Conservation (phyloP, 2,329 filamentous ascomycete genomes). For the Pyricularia sp. region DNA sequence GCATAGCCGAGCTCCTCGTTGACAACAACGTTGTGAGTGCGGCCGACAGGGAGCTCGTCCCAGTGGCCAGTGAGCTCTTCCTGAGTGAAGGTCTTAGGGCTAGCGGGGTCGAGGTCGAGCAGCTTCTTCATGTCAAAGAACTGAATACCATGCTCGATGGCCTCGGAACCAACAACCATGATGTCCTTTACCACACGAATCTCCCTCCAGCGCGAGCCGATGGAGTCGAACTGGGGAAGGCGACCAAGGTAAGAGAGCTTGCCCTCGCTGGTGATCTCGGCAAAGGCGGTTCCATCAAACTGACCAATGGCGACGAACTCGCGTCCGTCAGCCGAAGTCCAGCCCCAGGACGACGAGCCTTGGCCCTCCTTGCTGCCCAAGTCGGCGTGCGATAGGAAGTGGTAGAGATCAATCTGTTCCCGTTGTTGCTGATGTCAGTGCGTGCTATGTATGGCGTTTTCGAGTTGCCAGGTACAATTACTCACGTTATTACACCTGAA, state of each 20-base stretch:
- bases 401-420: slow-evolving; percentile 3
- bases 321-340: slow-evolving; percentile 41
- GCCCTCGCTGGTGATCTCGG: slow-evolving; percentile 38
- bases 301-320: slow-evolving; percentile 47
- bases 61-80: slow-evolving; percentile 3
- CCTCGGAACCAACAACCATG: slow-evolving; percentile 29
- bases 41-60: slow-evolving; percentile 2
- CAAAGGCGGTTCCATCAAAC: slow-evolving; percentile 43
- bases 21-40: slow-evolving; percentile 6
- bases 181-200: slow-evolving; percentile 31
- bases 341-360: slow-evolving; percentile 21
- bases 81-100: slow-evolving; percentile 12
- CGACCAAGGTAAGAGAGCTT: slow-evolving; percentile 43
- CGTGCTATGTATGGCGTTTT: too few species aligned
- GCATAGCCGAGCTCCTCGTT: slow-evolving; percentile 26
- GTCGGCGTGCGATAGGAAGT: slow-evolving; percentile 3
- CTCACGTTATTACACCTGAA: slow-evolving; percentile 1
- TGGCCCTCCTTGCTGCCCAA: not conserved
- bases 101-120: slow-evolving; percentile 32
- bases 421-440: not conserved
- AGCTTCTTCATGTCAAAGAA: slow-evolving; percentile 55
- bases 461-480: too few species aligned
- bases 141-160: slow-evolving; percentile 45
- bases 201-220: slow-evolving; percentile 33
- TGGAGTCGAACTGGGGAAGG: slow-evolving; percentile 29